Percentiles rank a stretch among this genome's conserved stretches.
Conservation (phyloP, 163 green algal genomes). For the Coccomyxa subellipsoidea region DNA sequence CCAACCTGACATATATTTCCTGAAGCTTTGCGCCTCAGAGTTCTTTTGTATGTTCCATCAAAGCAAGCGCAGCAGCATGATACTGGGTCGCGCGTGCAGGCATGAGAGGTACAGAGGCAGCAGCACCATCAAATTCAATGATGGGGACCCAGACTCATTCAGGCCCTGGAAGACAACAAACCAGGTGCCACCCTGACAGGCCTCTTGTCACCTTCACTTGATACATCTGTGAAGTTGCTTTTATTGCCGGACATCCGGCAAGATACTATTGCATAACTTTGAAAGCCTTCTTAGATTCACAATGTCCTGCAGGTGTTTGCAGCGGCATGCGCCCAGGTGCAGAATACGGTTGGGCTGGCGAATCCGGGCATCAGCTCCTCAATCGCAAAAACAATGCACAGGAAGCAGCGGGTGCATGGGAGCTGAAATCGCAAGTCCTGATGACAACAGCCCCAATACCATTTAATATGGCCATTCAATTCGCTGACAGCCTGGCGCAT, state of each 20-base stretch:
- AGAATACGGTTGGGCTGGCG: slow-evolving; percentile 40
- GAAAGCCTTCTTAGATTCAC: neutral
- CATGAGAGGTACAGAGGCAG: slow-evolving; percentile 36
- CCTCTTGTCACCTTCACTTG: neutral
- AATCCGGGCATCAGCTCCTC: slow-evolving; percentile 51
- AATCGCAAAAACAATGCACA: slow-evolving; percentile 47
- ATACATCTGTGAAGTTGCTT: neutral
- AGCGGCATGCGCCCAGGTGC: slow-evolving; percentile 31
- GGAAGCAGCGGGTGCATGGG: slow-evolving; percentile 45
- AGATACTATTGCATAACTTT: neutral
- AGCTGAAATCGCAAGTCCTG: neutral
- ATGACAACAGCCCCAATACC: neutral
- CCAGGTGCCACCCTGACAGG: slow-evolving; percentile 19
- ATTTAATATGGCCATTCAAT: neutral
- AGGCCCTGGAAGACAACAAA: slow-evolving; percentile 46
- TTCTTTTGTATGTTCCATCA: too few relatives aligned
- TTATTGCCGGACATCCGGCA: too few relatives aligned
- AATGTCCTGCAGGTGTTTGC: slow-evolving; percentile 39
- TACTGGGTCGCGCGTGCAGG: too few relatives aligned
- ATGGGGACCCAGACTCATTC: slow-evolving; percentile 28
- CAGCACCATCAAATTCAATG: slow-evolving; percentile 29
- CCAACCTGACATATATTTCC: neutral
- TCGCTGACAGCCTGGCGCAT: neutral
- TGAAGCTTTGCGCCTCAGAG: too few relatives aligned
- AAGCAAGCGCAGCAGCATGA: too few relatives aligned